Base-by-base conservation (phyloP, 2,329 filamentous ascomycete species). In the Fusarium sp. region DNA sequence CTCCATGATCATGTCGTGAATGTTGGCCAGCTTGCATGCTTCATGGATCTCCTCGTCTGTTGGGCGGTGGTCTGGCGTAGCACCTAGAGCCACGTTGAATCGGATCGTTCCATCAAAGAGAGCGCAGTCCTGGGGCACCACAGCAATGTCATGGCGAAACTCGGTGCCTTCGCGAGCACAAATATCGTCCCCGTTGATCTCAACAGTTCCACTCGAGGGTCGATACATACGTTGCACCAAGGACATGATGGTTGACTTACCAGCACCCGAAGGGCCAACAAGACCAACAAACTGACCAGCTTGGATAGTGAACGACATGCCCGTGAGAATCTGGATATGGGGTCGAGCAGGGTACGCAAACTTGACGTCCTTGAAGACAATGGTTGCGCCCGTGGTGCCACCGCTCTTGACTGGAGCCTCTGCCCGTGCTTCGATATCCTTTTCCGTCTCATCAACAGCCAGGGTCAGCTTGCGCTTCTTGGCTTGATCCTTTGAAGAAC, bases 301-400 rank as follows among this genome's bases (percentile, higher is more conserved):
- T 34, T 86, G 82, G 57, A 93, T 88, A 1, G 85, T 85, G 35
- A 93, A 84, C 14, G 84, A 88, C 16, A 93, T 82, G 2, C 85
- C 86, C 22, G 86, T 82, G 3, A 94, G 83, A 14, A 93, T 89
- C 37, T 85, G 82, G 16, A 87, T 83, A 45, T 91, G 86, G 0
- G 90, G 89, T 0, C 91, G 86, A 20, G 90, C 87, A 2, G 92
- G 91, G 73, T 94, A 94, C 8, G 90, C 83, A 79, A 94, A 94
- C 22, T 86, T 82, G 6, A 94, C 87, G 68, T 90, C 83, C 40
- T 84, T 84, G 77, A 94, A 90, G 18, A 85, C 82, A 6, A 92
- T 85, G 5, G 83, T 86, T 18, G 84, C 82, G 16, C 86, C 86
- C 34, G 78, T 79, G 42, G 76, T 74, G 62, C 77, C 73, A 61